Base-by-base conservation (phyloP, 257 asterid species). In the Gentiana straminea region DNA sequence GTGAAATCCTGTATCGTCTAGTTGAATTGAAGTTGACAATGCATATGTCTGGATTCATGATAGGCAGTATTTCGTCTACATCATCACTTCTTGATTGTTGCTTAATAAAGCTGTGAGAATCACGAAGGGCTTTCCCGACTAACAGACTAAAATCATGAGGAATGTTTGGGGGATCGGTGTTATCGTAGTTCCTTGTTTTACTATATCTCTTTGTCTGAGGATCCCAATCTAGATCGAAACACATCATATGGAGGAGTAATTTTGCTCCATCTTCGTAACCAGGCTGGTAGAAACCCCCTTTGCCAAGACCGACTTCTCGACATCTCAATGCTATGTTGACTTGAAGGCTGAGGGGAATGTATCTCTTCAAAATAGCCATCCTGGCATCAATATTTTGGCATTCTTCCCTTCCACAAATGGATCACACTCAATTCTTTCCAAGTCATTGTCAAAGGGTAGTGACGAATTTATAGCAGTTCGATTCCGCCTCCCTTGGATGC, bases 171-270 rank as follows among this genome's bases (percentile, higher is more conserved):
- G 94, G 75, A 6, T 38, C 44, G 44, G 67, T 69, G 48, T 66
- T 50, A 55, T 84, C 94, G 56, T 73, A 72, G 6, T 6, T 58
- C 32, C 87, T 83, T 51, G 1, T 75, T 15, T 59, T 45, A 35
- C 68, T 72, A 46, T 82, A 82, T 37, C 41, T 45, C 70, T 49
- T 75, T 10, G 94, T 77, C 61, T 75, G 84, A 46, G 91, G 84
- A 65, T 84, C 59, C 91, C 94, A 84, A 62, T 82, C 90, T 3
- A 63, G 72, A 64, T 91, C 94, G 9, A 84, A 78, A 54, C 91
- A 84, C 94, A 82, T 84, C 94, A 84, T 82, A 59, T 70, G 67
- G 8, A 84, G 74, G 2, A 73, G 71, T 24, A 84, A 73, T 68
- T 82, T 82, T 39, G 84, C 84, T 50, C 91, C 94, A 61, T 75